Evolutionary conservation across 352 stramenopile genomes (phyloP).

Genomic region (Phytophthora brassicae): DNA sequence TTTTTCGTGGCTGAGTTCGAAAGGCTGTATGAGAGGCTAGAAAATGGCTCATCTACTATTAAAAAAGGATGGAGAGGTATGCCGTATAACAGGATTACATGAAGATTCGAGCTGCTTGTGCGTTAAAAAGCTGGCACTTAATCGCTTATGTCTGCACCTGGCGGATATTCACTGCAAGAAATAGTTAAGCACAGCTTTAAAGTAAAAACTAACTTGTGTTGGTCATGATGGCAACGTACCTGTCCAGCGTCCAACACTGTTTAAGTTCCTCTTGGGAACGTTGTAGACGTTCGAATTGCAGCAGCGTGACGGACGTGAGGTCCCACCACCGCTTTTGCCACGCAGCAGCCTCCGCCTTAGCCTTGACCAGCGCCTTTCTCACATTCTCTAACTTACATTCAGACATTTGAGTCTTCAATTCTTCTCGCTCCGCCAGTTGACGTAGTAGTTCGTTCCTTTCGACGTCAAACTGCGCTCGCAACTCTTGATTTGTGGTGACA

Average conservation of each 20-base stretch:
- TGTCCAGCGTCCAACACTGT: too few relatives aligned
- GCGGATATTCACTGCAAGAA: too few relatives aligned
- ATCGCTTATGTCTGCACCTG: too few relatives aligned
- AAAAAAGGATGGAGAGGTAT: neutral
- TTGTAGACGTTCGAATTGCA: neutral
- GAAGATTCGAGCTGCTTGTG: too few relatives aligned
- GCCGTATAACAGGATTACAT: neutral
- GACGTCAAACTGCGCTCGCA: neutral
- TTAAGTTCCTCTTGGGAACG: neutral
- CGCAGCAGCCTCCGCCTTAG: neutral
- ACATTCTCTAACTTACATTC: neutral
- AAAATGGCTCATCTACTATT: neutral
- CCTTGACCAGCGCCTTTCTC: neutral
- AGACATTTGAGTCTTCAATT: too few relatives aligned
- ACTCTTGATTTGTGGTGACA: neutral
- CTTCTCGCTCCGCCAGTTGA: conserved; percentile 12
- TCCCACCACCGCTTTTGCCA: neutral
- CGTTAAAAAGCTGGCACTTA: too few relatives aligned
- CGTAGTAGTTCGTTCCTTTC: conserved; percentile 9
- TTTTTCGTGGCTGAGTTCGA: neutral
- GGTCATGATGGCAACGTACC: too few relatives aligned
- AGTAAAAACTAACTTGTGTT: too few relatives aligned
- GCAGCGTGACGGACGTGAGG: neutral
- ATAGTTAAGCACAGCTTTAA: too few relatives aligned
- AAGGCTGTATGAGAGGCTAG: neutral